These are phyloP conservation scores for Anisogramma anomala DNA, from an alignment of 2,329 filamentous ascomycete species.

Conservation along the genomic window DNA sequence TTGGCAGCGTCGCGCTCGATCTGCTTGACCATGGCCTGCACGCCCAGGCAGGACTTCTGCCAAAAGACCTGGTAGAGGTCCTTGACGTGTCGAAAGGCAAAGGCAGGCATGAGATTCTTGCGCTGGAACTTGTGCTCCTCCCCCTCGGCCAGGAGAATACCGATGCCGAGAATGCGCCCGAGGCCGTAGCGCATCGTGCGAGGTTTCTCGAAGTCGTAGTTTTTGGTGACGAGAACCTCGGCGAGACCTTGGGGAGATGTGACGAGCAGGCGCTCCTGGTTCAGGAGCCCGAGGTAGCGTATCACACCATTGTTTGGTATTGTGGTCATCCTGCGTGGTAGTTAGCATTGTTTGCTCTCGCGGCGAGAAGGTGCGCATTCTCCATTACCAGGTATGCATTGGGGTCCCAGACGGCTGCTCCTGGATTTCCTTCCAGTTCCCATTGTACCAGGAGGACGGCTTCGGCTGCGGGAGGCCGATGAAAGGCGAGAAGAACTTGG, in stretches of 20 bases:
- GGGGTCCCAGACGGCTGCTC: slow-evolving; percentile 31
- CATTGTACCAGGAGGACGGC: slow-evolving; percentile 33
- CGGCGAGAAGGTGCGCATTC: background rate
- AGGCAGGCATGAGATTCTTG: slow-evolving; percentile 69
- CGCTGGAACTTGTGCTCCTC: slow-evolving; percentile 77
- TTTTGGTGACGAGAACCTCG: slow-evolving; percentile 57
- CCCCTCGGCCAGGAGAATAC: slow-evolving; percentile 74
- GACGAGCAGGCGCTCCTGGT: slow-evolving; percentile 50
- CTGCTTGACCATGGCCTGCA: slow-evolving; percentile 45
- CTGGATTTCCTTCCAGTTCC: slow-evolving; percentile 34
- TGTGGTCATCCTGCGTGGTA: slow-evolving; percentile 38
- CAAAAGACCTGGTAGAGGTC: slow-evolving; percentile 78
- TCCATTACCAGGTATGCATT: slow-evolving; percentile 36
- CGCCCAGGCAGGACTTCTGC: slow-evolving; percentile 60
- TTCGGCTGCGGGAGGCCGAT: slow-evolving; percentile 34
- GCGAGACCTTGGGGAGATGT: slow-evolving; percentile 53
- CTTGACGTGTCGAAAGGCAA: slow-evolving; percentile 77
- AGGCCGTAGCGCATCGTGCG: slow-evolving; percentile 40
- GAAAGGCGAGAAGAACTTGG: slow-evolving; percentile 38
- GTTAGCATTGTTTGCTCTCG: slow-evolving; percentile 14
- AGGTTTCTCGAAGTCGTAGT: slow-evolving; percentile 61
- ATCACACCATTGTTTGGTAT: slow-evolving; percentile 60
- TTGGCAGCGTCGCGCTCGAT: slow-evolving; percentile 31
- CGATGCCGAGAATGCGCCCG: slow-evolving; percentile 54
- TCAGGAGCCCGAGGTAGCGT: slow-evolving; percentile 51